Conservation (phyloP, 768 basidiomycete species). For the Suillus occidentalis region DNA sequence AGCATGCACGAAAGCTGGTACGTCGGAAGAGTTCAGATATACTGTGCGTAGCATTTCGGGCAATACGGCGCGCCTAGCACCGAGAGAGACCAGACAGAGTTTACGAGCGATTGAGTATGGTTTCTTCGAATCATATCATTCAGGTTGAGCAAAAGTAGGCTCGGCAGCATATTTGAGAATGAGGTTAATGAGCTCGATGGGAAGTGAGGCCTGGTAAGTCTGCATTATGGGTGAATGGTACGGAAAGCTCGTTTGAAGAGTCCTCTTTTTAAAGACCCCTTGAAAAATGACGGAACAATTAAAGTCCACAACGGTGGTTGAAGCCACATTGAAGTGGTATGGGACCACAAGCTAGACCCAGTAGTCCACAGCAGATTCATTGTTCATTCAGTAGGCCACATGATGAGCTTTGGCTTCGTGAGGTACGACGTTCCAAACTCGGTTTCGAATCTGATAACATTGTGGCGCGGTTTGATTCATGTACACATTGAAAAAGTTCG, state of each 20-base stretch:
- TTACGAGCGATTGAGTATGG: conserved; percentile 27
- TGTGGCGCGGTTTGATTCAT: neutral
- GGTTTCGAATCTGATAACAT: neutral
- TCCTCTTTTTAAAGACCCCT: neutral
- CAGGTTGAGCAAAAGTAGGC: conserved; percentile 30
- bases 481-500: too few species aligned
- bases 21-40: conserved; percentile 18
- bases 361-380: neutral
- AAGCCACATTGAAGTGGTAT: neutral
- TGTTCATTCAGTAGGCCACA: neutral
- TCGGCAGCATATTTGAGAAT: conserved; percentile 22
- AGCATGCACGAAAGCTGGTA: conserved; percentile 31
- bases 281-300: neutral
- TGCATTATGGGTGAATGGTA: neutral
- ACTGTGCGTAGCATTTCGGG: conserved; percentile 41
- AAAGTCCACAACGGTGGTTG: neutral
- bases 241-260: neutral
- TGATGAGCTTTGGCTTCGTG: neutral
- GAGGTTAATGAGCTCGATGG: conserved; percentile 32
- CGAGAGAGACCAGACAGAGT: conserved; percentile 36
- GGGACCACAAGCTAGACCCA: conserved; percentile 1
- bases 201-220: conserved; percentile 19
- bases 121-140: neutral
- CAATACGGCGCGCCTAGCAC: conserved; percentile 34
- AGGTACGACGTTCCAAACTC: neutral